phyloP scores from a whole-genome alignment of 306 rosid species.

The Crataegus laevigata region DNA sequence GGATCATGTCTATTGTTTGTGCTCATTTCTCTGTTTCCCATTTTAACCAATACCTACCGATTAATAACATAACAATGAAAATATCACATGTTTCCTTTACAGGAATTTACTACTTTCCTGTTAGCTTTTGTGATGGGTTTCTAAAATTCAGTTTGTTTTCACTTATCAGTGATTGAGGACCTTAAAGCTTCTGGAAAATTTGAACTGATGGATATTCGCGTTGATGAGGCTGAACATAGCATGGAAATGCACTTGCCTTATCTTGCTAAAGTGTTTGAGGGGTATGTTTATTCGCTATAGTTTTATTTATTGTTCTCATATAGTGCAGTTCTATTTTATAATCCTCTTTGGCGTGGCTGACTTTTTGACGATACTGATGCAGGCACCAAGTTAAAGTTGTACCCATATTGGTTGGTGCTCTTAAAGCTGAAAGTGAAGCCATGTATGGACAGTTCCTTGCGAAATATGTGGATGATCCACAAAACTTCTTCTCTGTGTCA shows the following conservation, averaged over 20 bases:
- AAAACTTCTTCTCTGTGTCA: constrained; percentile 70
- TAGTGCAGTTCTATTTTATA: constrained; percentile 2
- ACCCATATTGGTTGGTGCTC: constrained; percentile 88
- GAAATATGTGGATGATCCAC: constrained; percentile 76
- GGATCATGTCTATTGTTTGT: background rate
- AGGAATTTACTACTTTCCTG: background rate
- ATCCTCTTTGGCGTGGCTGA: constrained; percentile 12
- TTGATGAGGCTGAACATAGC: constrained; percentile 99
- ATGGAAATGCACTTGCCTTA: constrained; percentile 99
- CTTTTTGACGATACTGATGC: constrained; percentile 20
- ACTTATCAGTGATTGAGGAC: constrained; percentile 60
- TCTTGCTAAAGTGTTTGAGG: constrained; percentile 92
- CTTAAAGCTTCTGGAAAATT: constrained; percentile 84
- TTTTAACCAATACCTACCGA: background rate
- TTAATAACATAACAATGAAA: background rate
- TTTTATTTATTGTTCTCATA: background rate
- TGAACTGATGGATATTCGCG: constrained; percentile 65
- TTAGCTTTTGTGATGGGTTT: background rate
- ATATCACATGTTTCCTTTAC: background rate
- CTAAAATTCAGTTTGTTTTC: constrained; percentile 1
- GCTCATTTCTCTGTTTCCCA: background rate
- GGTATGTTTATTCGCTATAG: constrained; percentile 33
- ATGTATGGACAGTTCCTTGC: constrained; percentile 73
- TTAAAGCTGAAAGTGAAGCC: constrained; percentile 69
- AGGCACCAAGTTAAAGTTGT: constrained; percentile 79